These are phyloP conservation scores for Aspergillus niger DNA, from an alignment of 2,329 filamentous ascomycete genomes.

Conservation along the genomic window DNA sequence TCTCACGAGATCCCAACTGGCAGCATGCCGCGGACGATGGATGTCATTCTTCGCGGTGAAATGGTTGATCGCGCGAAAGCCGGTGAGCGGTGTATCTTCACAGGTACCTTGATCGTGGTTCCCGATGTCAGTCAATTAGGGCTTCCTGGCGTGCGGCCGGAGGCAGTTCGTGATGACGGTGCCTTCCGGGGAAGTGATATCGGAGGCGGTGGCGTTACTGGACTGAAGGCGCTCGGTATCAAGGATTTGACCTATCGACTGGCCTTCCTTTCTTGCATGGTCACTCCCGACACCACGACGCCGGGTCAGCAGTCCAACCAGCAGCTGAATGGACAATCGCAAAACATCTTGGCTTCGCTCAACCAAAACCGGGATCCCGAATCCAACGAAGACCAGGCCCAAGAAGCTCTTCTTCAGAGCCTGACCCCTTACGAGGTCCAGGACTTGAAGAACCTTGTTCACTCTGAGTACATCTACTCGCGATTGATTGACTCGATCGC, in stretches of 20 bases:
- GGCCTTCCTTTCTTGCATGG: constrained; percentile 97
- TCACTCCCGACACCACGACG: constrained; percentile 81
- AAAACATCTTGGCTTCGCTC: constrained; percentile 81
- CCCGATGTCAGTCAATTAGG: constrained; percentile 95
- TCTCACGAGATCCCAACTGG: constrained; percentile 97
- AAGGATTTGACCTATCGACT: constrained; percentile 92
- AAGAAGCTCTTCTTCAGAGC: constrained; percentile 81
- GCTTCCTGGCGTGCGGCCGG: constrained; percentile 79
- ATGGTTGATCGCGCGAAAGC: constrained; percentile 98
- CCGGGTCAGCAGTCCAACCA: constrained; percentile 73
- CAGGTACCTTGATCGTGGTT: constrained; percentile 91
- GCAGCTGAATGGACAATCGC: constrained; percentile 69
- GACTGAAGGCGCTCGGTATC: constrained; percentile 89
- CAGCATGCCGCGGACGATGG: constrained; percentile 97
- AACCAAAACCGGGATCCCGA: constrained; percentile 72
- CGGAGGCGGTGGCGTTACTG: constrained; percentile 80
- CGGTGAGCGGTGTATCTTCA: constrained; percentile 97
- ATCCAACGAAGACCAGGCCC: constrained; percentile 78
- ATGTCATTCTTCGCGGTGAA: constrained; percentile 92
- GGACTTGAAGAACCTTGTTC: constrained; percentile 88
- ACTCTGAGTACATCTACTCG: constrained; percentile 92
- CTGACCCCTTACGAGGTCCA: constrained; percentile 86
- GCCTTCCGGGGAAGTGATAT: constrained; percentile 75
- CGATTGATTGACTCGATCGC: constrained; percentile 90
- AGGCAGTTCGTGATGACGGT: constrained; percentile 79